These are phyloP conservation scores for Rhizodiscina lignyota DNA, from an alignment of 495 filamentous ascomycete species.

Conservation along the genomic window DNA sequence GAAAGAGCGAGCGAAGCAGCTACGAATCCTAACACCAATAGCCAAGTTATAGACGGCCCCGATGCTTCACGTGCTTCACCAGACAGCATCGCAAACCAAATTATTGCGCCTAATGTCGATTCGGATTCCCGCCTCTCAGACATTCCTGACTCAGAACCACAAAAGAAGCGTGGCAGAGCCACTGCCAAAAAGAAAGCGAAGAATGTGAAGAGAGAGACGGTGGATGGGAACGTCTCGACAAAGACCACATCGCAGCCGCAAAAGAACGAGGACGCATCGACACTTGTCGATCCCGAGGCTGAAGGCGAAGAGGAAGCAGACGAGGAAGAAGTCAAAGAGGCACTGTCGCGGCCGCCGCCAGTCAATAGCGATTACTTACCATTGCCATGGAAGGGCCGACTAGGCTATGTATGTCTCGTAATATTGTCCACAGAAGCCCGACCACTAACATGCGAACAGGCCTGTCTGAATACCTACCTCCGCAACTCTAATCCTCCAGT, in stretches of 20 bases:
- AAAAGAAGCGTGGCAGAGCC: not conserved
- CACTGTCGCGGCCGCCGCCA: slow-evolving; percentile 45
- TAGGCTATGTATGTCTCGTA: slow-evolving; percentile 78
- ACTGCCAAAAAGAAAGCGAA: not conserved
- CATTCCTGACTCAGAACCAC: no score
- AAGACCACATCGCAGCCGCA: not conserved
- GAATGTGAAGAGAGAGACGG: not conserved
- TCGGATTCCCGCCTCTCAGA: no score
- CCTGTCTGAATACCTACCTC: slow-evolving; percentile 86
- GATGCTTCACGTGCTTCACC: no score
- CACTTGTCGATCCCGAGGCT: slow-evolving; percentile 18
- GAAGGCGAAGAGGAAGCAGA: slow-evolving; percentile 23
- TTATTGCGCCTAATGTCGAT: no score
- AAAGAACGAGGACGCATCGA: not conserved
- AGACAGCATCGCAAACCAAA: no score
- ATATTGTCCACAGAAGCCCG: no score
- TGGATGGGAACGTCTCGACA: not conserved
- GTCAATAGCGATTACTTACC: slow-evolving; percentile 79
- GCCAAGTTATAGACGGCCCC: no score
- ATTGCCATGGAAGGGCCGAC: slow-evolving; percentile 78
- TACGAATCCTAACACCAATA: no score
- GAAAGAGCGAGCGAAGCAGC: no score
- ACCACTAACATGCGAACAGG: no score
- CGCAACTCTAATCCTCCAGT: slow-evolving; percentile 71
- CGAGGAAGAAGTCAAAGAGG: slow-evolving; percentile 27